Base-by-base conservation (phyloP, 2,329 filamentous ascomycete genomes). In the Fusarium praegraminearum region DNA sequence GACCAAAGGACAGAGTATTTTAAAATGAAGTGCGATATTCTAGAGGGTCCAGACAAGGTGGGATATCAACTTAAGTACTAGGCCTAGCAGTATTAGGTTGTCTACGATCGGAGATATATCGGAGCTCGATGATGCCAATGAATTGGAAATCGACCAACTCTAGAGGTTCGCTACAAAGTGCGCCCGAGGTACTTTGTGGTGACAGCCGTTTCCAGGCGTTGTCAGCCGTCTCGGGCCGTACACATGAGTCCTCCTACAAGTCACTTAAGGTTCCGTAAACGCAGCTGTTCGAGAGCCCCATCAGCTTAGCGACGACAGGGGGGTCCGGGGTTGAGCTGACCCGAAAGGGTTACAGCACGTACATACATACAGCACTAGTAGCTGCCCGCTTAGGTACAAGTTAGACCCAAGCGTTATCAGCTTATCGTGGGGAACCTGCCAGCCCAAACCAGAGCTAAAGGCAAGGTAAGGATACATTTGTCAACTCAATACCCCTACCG, bases 121-220 rank as follows among this genome's bases (percentile, higher is more conserved):
- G 73, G 73, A 75, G 70, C 50, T 44, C 18, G 22, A 47, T 69
- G 46, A 57, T 57, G 33, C 59, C 64, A 52, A 49, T 62, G 33
- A 57, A 73, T 73, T 73, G 59, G 49, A 65, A 73, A 73, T 67
- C 60, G 67, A 41, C 67, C 62, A 52, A 69, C 62, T 67, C 58
- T 64, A 66, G 62, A 70, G 62, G 59, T 43, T 53, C 56, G 63
- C 49, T 61, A 22, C 41, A 40, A 59, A 55, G 52, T 54, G 50
- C 61, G 44, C 51, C 72, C 71, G 67, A 69, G 73, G 73, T 73
- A 74, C 65, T 65, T 57, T 28, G 28, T 18, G 55, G 53, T n/a
- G 60, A 71, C 72, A 61, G 69, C 73, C 73, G 73, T 57, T 49
- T 71, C 71, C 71, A 75, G 60, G 73, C 73, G 72, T 49, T 57